Evolutionary conservation across 2,329 filamentous ascomycete genomes (phyloP).

Genomic region (Apiospora aurea): DNA sequence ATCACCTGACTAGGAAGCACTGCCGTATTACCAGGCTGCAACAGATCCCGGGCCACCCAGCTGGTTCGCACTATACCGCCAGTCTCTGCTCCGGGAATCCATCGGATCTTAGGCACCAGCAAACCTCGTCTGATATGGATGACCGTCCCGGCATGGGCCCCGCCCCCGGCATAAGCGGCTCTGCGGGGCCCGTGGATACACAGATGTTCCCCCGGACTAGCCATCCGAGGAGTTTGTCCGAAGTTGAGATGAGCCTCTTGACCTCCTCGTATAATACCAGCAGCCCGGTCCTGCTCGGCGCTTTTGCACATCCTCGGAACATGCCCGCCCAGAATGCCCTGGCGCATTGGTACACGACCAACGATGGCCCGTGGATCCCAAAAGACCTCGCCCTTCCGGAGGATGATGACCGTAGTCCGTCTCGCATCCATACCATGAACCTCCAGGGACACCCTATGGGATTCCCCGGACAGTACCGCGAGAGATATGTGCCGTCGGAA

Average conservation of each 20-base stretch:
- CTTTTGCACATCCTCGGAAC: conserved; percentile 1
- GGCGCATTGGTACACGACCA: conserved; percentile 46
- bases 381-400: conserved; percentile 39
- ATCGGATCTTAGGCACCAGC: not conserved
- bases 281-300: not conserved
- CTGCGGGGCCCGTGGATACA: conserved; percentile 33
- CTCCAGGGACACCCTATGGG: conserved; percentile 34
- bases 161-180: conserved; percentile 32
- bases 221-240: conserved; percentile 30
- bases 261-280: conserved; percentile 24
- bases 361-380: conserved; percentile 55
- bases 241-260: conserved; percentile 28
- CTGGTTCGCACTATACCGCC: not conserved
- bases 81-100: not conserved
- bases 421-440: conserved; percentile 33
- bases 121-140: conserved; percentile 11
- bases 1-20: not conserved
- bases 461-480: conserved; percentile 45
- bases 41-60: not conserved
- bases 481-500: conserved; percentile 46
- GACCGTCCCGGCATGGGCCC: conserved; percentile 13
- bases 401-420: conserved; percentile 40
- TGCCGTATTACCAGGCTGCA: not conserved
- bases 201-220: conserved; percentile 30
- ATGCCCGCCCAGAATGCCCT: conserved; percentile 33